Percentiles rank a stretch among this genome's conserved stretches.
Evolutionary conservation across 192 early-diverging fungal species (phyloP).

Genomic region (Jimgerdemannia lactiflua): DNA sequence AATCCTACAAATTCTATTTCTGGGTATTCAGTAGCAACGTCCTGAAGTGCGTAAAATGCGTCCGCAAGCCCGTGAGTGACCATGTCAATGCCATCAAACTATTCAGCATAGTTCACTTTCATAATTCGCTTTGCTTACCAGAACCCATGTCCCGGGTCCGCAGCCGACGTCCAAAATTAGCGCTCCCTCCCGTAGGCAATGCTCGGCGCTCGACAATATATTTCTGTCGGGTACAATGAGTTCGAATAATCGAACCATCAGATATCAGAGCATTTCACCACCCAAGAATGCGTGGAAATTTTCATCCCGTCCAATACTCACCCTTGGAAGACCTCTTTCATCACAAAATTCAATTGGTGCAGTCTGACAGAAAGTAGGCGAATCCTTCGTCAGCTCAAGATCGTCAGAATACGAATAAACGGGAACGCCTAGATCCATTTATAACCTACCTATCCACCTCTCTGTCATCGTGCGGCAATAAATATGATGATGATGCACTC

Average conservation of each 20-base stretch:
- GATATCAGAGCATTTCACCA: neutral
- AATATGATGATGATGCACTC: no score
- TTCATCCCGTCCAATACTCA: neutral
- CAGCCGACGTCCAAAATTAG: conserved; percentile 27
- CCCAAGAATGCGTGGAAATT: no score
- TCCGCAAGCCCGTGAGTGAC: neutral
- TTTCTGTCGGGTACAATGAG: neutral
- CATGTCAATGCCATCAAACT: neutral
- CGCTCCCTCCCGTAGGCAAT: neutral
- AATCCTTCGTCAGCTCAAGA: no score
- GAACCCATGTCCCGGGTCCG: conserved; percentile 21
- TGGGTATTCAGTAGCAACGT: no score
- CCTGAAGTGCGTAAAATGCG: neutral
- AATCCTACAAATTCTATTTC: no score
- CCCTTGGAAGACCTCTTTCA: neutral
- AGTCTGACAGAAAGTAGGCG: neutral
- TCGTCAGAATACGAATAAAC: no score
- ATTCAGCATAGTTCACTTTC: neutral
- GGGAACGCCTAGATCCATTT: no score
- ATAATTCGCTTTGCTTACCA: conserved; percentile 7
- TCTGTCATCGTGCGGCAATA: no score
- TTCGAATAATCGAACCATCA: neutral
- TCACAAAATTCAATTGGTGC: neutral
- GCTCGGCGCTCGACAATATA: neutral
- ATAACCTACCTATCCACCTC: neutral